phyloP scores from a whole-genome alignment of 2,329 filamentous ascomycete species.

The Neonectria ditissima region DNA sequence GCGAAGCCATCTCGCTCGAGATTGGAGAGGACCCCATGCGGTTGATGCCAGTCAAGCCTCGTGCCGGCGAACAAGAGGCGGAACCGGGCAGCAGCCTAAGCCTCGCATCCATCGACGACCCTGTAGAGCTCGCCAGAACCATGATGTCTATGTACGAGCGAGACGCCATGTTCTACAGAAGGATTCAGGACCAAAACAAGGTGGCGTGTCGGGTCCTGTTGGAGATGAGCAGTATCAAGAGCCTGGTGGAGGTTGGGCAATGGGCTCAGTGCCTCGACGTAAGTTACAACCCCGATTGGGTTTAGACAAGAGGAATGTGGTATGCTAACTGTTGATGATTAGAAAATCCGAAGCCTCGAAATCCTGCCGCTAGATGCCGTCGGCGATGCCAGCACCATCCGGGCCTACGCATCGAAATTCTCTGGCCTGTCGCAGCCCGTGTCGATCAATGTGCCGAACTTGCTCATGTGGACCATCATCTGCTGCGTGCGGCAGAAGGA shows the following conservation, averaged over 20 bases:
- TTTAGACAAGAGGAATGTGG: not conserved
- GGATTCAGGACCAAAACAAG: slow-evolving; percentile 68
- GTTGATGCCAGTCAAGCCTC: slow-evolving; percentile 83
- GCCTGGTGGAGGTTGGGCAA: slow-evolving; percentile 63
- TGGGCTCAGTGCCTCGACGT: slow-evolving; percentile 71
- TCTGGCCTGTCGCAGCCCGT: slow-evolving; percentile 82
- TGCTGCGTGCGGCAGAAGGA: slow-evolving; percentile 85
- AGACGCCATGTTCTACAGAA: slow-evolving; percentile 70
- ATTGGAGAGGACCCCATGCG: slow-evolving; percentile 84
- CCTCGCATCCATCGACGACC: slow-evolving; percentile 70
- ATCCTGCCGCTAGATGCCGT: slow-evolving; percentile 83
- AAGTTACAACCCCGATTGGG: slow-evolving; percentile 48
- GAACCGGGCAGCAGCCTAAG: slow-evolving; percentile 69
- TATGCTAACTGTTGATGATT: slow-evolving; percentile 35
- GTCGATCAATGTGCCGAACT: slow-evolving; percentile 87
- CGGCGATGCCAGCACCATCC: slow-evolving; percentile 83
- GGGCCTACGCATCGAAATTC: slow-evolving; percentile 84
- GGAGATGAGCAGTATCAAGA: slow-evolving; percentile 72
- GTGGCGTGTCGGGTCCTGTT: slow-evolving; percentile 67
- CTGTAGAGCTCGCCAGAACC: slow-evolving; percentile 68
- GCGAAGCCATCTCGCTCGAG: slow-evolving; percentile 88
- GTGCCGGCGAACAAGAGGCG: slow-evolving; percentile 58
- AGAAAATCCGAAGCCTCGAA: slow-evolving; percentile 79
- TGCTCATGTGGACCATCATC: slow-evolving; percentile 93
- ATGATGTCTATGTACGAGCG: slow-evolving; percentile 74